These are phyloP conservation scores for Diaporthe sp. DNA, from an alignment of 2,329 filamentous ascomycete genomes.

Conservation along the genomic window DNA sequence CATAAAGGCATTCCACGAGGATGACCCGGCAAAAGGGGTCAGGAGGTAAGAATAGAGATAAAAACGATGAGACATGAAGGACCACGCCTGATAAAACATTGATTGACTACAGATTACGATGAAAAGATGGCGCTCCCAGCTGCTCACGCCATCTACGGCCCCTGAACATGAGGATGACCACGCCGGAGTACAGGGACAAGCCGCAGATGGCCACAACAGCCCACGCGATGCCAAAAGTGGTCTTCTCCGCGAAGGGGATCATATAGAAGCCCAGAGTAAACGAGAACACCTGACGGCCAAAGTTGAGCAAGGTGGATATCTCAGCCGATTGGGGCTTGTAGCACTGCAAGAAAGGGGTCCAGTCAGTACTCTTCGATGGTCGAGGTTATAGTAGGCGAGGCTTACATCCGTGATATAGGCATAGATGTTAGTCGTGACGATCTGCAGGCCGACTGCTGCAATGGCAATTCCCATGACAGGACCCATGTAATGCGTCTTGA, in stretches of 20 bases:
- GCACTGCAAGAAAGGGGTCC: not conserved
- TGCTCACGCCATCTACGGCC: conserved; percentile 4
- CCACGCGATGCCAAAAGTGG: not conserved
- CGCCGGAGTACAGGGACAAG: not conserved
- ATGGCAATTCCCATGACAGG: conserved; percentile 42
- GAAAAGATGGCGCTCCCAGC: not conserved
- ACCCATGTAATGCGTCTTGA: conserved; percentile 41
- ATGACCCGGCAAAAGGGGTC: too few species aligned
- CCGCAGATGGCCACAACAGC: not conserved
- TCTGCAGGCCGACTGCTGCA: conserved; percentile 41
- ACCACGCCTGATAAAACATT: not conserved
- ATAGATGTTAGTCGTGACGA: conserved; percentile 43
- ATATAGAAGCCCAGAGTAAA: conserved; percentile 11
- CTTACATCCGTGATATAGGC: conserved; percentile 41
- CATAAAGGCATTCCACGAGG: too few species aligned
- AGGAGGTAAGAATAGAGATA: too few species aligned
- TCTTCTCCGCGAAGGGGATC: conserved; percentile 9
- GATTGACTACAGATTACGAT: not conserved
- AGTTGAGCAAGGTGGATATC: conserved; percentile 30
- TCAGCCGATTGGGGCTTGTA: conserved; percentile 45
- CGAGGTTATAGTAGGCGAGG: not conserved
- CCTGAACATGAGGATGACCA: not conserved
- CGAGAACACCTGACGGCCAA: conserved; percentile 10
- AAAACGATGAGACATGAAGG: too few species aligned
- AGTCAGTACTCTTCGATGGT: not conserved